Evolutionary conservation across 2,329 filamentous ascomycete species (phyloP).

Genomic region (Penicillium paneum): DNA sequence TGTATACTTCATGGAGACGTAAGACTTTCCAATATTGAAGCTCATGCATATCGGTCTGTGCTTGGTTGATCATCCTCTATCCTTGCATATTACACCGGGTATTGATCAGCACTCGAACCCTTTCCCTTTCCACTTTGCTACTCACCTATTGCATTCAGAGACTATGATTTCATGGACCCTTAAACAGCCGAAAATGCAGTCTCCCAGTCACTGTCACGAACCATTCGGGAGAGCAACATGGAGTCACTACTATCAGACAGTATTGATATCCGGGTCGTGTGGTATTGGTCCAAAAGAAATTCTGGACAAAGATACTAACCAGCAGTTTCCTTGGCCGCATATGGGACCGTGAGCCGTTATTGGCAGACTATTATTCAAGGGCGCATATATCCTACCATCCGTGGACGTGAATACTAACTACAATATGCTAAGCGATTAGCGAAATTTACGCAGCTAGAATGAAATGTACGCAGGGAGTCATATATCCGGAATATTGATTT

Average conservation of each 20-base stretch:
- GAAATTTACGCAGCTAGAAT: neutral
- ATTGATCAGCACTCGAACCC: neutral
- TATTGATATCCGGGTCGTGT: neutral
- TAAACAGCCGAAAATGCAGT: neutral
- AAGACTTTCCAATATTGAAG: neutral
- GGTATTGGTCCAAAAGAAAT: neutral
- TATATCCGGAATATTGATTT: neutral
- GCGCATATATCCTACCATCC: too few species aligned
- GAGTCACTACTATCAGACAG: neutral
- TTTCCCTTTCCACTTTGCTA: neutral
- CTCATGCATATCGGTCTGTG: neutral
- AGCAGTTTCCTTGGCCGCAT: neutral
- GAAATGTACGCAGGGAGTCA: too few species aligned
- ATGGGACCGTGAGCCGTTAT: neutral
- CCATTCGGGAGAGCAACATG: neutral
- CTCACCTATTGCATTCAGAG: neutral
- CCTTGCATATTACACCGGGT: neutral
- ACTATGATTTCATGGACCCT: neutral
- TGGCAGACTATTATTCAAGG: neutral
- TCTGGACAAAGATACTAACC: neutral
- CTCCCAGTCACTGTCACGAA: neutral
- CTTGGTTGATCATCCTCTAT: neutral
- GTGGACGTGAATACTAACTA: neutral
- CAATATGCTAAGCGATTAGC: neutral
- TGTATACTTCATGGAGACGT: neutral